phyloP scores from a whole-genome alignment of 345 rosid genomes.

The Aethionema arabicum region DNA sequence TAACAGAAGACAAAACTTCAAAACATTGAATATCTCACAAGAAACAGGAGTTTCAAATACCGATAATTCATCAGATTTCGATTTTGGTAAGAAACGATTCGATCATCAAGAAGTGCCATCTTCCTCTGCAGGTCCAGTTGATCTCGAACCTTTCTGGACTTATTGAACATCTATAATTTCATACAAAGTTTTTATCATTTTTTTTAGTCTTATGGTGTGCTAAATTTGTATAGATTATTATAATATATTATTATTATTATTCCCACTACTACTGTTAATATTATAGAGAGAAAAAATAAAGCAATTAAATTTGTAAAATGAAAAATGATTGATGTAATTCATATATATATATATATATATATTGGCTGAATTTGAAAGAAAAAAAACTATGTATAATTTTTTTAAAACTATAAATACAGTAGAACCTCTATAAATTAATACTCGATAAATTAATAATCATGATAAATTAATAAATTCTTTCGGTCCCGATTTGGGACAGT shows the following conservation, averaged over 20 bases:
- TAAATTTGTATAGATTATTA: conserved; percentile 37
- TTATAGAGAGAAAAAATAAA: not conserved
- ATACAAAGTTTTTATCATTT: conserved; percentile 9
- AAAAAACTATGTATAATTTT: no score
- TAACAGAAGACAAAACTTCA: conserved; percentile 42
- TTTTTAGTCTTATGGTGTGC: conserved; percentile 26
- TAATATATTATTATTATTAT: not conserved
- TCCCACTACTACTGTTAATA: conserved; percentile 6
- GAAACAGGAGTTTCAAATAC: conserved; percentile 48
- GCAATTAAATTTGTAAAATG: not conserved
- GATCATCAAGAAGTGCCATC: conserved; percentile 51
- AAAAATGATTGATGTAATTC: no score
- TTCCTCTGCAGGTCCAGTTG: conserved; percentile 44
- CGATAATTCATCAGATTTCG: conserved; percentile 54
- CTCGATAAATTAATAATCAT: no score
- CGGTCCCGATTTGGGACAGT: no score
- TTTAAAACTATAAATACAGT: no score
- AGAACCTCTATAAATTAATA: no score
- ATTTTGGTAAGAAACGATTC: conserved; percentile 43
- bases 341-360: no score
- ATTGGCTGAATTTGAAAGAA: no score
- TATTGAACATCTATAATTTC: conserved; percentile 38
- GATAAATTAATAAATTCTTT: no score
- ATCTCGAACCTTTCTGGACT: conserved; percentile 65
- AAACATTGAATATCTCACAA: conserved; percentile 51